phyloP scores from a whole-genome alignment of 495 filamentous ascomycete genomes.

The Echria macrotheca region DNA sequence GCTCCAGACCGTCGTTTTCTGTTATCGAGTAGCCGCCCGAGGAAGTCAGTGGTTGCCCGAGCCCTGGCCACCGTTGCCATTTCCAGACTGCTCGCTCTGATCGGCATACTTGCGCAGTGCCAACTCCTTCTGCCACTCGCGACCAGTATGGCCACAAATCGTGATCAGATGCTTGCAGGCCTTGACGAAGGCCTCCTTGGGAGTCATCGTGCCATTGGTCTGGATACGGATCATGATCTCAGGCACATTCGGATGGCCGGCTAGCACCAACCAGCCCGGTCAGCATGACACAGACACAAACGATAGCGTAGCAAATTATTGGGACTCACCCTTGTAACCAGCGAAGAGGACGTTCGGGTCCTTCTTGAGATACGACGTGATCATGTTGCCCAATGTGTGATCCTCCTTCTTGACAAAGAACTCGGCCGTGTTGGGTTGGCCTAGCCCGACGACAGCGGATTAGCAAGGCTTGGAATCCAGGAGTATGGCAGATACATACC shows the following conservation, averaged over 20 bases:
- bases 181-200: slow-evolving; percentile 76
- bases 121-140: slow-evolving; percentile 60
- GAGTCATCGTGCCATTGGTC: slow-evolving; percentile 82
- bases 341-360: slow-evolving; percentile 75
- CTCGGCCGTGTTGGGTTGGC: slow-evolving; percentile 76
- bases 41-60: too few species aligned
- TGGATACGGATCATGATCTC: slow-evolving; percentile 84
- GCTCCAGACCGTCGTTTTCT: too few species aligned
- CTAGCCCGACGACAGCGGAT: slow-evolving; percentile 48
- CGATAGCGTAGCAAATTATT: too few species aligned
- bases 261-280: slow-evolving; percentile 42
- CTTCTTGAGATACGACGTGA: slow-evolving; percentile 73
- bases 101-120: slow-evolving; percentile 87
- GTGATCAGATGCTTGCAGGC: slow-evolving; percentile 73
- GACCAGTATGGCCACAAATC: slow-evolving; percentile 60
- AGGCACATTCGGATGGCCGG: slow-evolving; percentile 79
- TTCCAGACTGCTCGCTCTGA: slow-evolving; percentile 42
- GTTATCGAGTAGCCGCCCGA: too few species aligned
- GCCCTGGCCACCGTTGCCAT: slow-evolving; percentile 8
- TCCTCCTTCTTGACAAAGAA: slow-evolving; percentile 97
- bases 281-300: too few species aligned
- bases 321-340: slow-evolving; percentile 69
- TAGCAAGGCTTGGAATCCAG: too few species aligned
- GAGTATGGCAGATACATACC: slow-evolving; percentile 63
- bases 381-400: slow-evolving; percentile 88